Evolutionary conservation across 805 yeast genomes (phyloP).

Genomic region (Starmerella riodocensis): DNA sequence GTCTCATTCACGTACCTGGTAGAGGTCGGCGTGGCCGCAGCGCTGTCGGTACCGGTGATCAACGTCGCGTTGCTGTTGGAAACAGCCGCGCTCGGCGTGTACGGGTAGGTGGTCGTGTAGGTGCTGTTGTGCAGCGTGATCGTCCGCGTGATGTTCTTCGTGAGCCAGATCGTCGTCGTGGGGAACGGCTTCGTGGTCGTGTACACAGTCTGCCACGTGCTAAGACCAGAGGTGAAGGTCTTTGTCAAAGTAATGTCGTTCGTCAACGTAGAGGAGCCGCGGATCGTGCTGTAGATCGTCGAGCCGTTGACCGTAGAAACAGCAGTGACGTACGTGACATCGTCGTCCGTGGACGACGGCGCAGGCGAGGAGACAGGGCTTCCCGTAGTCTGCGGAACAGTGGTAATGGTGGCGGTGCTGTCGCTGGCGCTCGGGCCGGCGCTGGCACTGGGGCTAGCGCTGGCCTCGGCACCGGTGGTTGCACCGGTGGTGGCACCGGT

Average conservation of each 20-base stretch:
- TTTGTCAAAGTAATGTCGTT: conserved; percentile 2
- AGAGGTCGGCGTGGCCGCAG: conserved; percentile 8
- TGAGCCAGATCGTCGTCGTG: conserved; percentile 15
- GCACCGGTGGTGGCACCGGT: neutral
- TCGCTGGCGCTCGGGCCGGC: neutral
- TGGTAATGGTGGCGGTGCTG: too few species aligned
- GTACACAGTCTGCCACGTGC: neutral
- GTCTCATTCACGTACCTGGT: conserved; percentile 8
- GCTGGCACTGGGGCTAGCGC: neutral
- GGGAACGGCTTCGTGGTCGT: conserved; percentile 3
- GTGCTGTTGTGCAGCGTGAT: conserved; percentile 13
- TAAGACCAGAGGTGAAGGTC: conserved; percentile 1
- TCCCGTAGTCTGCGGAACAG: neutral
- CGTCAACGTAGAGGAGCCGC: conserved; percentile 1
- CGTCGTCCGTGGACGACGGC: neutral
- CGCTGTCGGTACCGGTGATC: too few species aligned
- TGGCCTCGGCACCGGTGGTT: neutral
- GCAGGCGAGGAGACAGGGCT: neutral
- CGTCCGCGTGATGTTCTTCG: conserved; percentile 14
- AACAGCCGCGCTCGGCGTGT: conserved; percentile 13
- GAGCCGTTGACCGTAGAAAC: conserved; percentile 5
- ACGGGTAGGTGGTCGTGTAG: conserved; percentile 9
- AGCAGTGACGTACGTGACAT: conserved; percentile 9
- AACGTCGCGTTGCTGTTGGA: conserved; percentile 17
- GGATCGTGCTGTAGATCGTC: conserved; percentile 3